Evolutionary conservation across 257 asterid species (phyloP).

Genomic region (Buddleja alternifolia): DNA sequence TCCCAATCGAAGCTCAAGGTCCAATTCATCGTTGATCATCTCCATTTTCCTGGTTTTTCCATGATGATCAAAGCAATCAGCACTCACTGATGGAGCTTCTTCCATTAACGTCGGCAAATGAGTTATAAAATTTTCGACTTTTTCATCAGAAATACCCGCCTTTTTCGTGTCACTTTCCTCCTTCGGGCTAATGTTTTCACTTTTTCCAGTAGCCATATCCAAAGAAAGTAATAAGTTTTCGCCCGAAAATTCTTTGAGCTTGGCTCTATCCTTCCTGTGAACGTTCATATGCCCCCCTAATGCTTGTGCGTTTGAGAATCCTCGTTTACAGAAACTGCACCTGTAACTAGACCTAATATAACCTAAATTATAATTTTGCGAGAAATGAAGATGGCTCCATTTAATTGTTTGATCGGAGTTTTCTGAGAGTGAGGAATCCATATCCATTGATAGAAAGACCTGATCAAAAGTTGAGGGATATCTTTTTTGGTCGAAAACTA

Average conservation of each 20-base stretch:
- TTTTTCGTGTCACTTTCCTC: slow-evolving; percentile 19
- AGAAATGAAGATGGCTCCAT: slow-evolving; percentile 16
- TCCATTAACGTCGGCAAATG: slow-evolving; percentile 33
- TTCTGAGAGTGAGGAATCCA: slow-evolving; percentile 25
- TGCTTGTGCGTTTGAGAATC: slow-evolving; percentile 74
- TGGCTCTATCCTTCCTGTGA: slow-evolving; percentile 75
- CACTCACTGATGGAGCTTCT: slow-evolving; percentile 26
- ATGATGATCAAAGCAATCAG: background rate
- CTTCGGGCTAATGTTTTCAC: background rate
- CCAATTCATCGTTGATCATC: slow-evolving; percentile 31
- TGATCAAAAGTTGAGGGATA: background rate
- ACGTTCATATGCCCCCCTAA: slow-evolving; percentile 82
- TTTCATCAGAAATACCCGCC: slow-evolving; percentile 11
- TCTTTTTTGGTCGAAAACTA: slow-evolving; percentile 20
- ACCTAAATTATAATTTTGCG: slow-evolving; percentile 9
- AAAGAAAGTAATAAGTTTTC: slow-evolving; percentile 29
- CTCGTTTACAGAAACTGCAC: slow-evolving; percentile 65
- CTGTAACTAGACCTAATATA: slow-evolving; percentile 33
- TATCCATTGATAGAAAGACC: slow-evolving; percentile 32
- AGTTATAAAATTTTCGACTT: slow-evolving; percentile 8
- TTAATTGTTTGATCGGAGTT: slow-evolving; percentile 17
- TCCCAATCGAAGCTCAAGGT: slow-evolving; percentile 54
- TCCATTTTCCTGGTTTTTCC: background rate
- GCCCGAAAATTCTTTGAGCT: slow-evolving; percentile 42
- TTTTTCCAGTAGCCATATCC: slow-evolving; percentile 19